These are phyloP conservation scores for Hanseniaspora thailandica DNA, from an alignment of 805 yeast species.

Conservation along the genomic window DNA sequence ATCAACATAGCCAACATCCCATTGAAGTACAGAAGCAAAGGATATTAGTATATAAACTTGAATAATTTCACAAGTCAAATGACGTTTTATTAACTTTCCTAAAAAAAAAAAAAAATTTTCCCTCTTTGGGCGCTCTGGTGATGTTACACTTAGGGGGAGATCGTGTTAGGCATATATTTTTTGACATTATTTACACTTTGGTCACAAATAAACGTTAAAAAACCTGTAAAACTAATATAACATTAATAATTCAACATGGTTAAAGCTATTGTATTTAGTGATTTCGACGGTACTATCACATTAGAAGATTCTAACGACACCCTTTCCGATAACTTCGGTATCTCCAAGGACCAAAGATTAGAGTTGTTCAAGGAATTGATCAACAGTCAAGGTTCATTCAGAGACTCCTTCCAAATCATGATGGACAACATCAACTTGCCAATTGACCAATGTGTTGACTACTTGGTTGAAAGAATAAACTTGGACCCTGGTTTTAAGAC, in stretches of 20 bases:
- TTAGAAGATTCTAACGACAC: slow-evolving; percentile 88
- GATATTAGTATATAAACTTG: neutral
- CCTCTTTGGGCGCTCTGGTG: too few species aligned
- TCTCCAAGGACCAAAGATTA: slow-evolving; percentile 58
- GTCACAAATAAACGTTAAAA: neutral
- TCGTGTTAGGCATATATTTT: neutral
- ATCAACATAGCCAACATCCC: slow-evolving; percentile 33
- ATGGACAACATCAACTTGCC: slow-evolving; percentile 65
- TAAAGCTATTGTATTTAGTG: slow-evolving; percentile 83
- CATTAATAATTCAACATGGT: slow-evolving; percentile 20
- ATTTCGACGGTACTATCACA: slow-evolving; percentile 97
- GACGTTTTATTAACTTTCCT: neutral
- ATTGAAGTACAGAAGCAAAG: slow-evolving; percentile 25
- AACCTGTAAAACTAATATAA: neutral
- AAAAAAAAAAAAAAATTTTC: neutral
- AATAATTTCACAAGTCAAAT: too few species aligned
- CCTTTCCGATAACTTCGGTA: slow-evolving; percentile 79
- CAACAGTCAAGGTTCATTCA: slow-evolving; percentile 52
- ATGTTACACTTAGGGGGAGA: too few species aligned
- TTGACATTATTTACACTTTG: neutral
- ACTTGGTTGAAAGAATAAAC: slow-evolving; percentile 49
- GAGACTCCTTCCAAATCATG: slow-evolving; percentile 80
- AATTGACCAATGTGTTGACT: slow-evolving; percentile 69
- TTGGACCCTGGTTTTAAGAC: slow-evolving; percentile 84
- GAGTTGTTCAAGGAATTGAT: slow-evolving; percentile 62